Percentiles rank a stretch among this genome's conserved stretches.
phyloP scores from a whole-genome alignment of 106 monocot species.

The Allium cepa region DNA sequence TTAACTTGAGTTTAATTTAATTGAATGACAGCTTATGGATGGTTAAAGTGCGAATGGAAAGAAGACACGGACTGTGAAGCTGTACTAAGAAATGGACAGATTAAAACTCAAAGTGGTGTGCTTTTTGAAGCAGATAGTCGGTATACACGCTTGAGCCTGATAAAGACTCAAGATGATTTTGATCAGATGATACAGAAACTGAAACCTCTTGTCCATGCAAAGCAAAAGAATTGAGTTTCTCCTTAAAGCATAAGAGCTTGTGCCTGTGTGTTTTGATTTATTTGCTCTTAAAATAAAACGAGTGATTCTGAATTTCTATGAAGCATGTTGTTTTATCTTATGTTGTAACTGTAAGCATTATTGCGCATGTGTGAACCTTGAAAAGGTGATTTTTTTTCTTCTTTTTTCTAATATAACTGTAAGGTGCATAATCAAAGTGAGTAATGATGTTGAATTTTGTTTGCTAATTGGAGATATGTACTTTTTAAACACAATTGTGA shows the following conservation, averaged over 20 bases:
- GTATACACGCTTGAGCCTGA: conserved; percentile 45
- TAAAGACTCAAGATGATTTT: conserved; percentile 58
- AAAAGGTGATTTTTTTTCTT: no score
- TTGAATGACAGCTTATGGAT: conserved; percentile 61
- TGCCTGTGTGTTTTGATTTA: no score
- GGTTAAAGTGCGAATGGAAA: conserved; percentile 13
- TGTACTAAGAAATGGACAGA: conserved; percentile 31
- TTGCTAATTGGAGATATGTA: no score
- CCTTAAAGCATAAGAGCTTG: not conserved
- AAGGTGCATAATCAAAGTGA: no score
- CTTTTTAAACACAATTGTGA: no score
- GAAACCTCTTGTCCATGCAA: conserved; percentile 16
- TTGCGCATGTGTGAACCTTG: no score
- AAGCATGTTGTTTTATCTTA: no score
- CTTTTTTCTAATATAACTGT: no score
- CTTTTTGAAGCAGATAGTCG: conserved; percentile 14
- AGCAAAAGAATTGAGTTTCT: not conserved
- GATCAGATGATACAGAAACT: conserved; percentile 19
- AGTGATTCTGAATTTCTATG: no score
- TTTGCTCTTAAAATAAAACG: no score
- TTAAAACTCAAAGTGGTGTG: conserved; percentile 16
- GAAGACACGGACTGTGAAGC: conserved; percentile 59
- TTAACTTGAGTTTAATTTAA: not conserved
- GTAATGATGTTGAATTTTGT: no score
- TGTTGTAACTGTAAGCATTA: no score